Evolutionary conservation across 164 flowering plant species (phyloP).

Genomic region (Amborella trichopoda): DNA sequence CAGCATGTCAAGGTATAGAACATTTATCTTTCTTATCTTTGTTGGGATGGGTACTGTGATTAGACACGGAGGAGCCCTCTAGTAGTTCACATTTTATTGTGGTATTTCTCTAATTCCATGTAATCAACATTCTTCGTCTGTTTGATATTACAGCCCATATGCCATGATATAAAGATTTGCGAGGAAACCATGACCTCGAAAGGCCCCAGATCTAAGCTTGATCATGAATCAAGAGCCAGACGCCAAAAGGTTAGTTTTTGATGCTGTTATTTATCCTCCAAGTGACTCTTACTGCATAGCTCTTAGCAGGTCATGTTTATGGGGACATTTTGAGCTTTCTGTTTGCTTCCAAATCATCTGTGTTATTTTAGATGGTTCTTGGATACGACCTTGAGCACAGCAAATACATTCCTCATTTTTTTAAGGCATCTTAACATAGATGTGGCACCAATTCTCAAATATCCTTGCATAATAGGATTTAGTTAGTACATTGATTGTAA

Average conservation of each 20-base stretch:
- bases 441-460: no score
- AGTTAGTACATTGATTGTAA: no score
- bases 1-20: no score
- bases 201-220: conserved; percentile 79
- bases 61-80: no score
- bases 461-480: no score
- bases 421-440: no score
- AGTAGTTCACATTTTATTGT: no score
- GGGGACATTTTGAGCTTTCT: no score
- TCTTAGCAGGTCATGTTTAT: no score
- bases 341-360: background rate
- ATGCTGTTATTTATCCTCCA: background rate
- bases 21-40: no score
- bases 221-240: conserved; percentile 76
- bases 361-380: background rate
- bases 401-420: background rate
- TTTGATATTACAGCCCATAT: conserved; percentile 6
- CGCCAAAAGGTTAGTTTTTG: conserved; percentile 68
- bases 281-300: background rate
- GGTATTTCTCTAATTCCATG: no score
- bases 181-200: conserved; percentile 64
- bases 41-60: no score
- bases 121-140: background rate
- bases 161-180: conserved; percentile 10
- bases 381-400: background rate